Evolutionary conservation across 2,329 filamentous ascomycete species (phyloP).

Genomic region (Penicillium sp.): DNA sequence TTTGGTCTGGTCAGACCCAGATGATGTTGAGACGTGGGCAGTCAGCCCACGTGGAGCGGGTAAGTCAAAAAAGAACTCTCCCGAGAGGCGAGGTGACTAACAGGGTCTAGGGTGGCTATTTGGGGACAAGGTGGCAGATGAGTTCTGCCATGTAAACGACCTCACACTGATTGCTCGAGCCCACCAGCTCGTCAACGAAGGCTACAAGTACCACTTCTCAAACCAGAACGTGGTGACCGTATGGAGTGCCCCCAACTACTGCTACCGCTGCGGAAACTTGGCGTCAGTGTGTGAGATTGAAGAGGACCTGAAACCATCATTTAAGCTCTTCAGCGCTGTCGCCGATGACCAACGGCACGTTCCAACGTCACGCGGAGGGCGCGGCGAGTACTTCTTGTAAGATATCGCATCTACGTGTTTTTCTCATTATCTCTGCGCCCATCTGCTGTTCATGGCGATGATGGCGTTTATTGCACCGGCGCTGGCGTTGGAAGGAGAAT

Average conservation of each 20-base stretch:
- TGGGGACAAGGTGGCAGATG: slow-evolving; percentile 73
- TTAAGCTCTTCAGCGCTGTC: slow-evolving; percentile 63
- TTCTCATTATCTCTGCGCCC: slow-evolving; percentile 17
- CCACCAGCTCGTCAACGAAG: slow-evolving; percentile 77
- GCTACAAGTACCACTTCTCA: slow-evolving; percentile 90
- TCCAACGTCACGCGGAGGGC: slow-evolving; percentile 49
- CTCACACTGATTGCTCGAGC: slow-evolving; percentile 73
- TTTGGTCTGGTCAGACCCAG: slow-evolving; percentile 76
- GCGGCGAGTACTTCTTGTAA: slow-evolving; percentile 56
- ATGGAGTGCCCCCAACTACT: slow-evolving; percentile 86
- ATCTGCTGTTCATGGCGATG: slow-evolving; percentile 15
- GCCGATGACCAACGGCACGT: slow-evolving; percentile 53
- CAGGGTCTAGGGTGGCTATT: slow-evolving; percentile 60
- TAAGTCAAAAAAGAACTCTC: slow-evolving; percentile 35
- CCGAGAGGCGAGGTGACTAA: not conserved
- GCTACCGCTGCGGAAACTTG: slow-evolving; percentile 96
- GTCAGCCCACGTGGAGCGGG: slow-evolving; percentile 71
- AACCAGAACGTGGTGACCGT: slow-evolving; percentile 90
- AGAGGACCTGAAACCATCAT: slow-evolving; percentile 83
- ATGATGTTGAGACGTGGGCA: slow-evolving; percentile 72
- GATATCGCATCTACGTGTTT: slow-evolving; percentile 25
- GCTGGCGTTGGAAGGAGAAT: slow-evolving; percentile 39
- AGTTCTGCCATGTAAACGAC: slow-evolving; percentile 79
- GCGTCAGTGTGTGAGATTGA: slow-evolving; percentile 87
- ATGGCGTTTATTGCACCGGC: slow-evolving; percentile 36